phyloP scores from a whole-genome alignment of 2,329 filamentous ascomycete species.

The Penicillium sp. region DNA sequence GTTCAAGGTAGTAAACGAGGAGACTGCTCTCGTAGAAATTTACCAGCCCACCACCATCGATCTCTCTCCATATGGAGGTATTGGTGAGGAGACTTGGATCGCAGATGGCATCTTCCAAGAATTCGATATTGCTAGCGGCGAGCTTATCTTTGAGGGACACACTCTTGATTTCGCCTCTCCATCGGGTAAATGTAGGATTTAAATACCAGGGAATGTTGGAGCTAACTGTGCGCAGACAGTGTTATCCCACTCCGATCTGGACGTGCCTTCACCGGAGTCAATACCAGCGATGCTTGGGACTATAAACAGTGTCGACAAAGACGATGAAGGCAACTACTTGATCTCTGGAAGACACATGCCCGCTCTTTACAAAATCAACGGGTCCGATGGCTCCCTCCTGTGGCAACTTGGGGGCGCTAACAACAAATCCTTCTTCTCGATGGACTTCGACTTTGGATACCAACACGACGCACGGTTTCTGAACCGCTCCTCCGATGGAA shows the following conservation, averaged over 20 bases:
- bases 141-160: conserved; percentile 57
- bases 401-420: conserved; percentile 45
- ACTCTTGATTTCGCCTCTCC: conserved; percentile 55
- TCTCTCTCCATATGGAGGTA: conserved; percentile 45
- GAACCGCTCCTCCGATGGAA: conserved; percentile 40
- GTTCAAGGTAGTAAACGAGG: conserved; percentile 51
- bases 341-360: conserved; percentile 47
- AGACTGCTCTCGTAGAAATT: conserved; percentile 52
- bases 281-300: conserved; percentile 44
- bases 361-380: conserved; percentile 47
- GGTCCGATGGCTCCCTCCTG: conserved; percentile 44
- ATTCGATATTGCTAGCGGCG: conserved; percentile 50
- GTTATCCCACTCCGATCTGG: conserved; percentile 47
- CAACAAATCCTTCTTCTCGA: conserved; percentile 42
- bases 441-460: conserved; percentile 44
- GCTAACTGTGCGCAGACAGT: conserved; percentile 32
- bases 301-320: conserved; percentile 45
- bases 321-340: conserved; percentile 43
- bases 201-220: too few relatives aligned
- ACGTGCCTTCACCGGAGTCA: conserved; percentile 37
- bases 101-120: conserved; percentile 52
- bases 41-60: conserved; percentile 50
- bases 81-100: conserved; percentile 52
- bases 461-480: conserved; percentile 51
- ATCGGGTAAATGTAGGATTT: conserved; percentile 41